These are phyloP conservation scores for Lachancea fermentati DNA, from an alignment of 805 yeast genomes.

Conservation along the genomic window DNA sequence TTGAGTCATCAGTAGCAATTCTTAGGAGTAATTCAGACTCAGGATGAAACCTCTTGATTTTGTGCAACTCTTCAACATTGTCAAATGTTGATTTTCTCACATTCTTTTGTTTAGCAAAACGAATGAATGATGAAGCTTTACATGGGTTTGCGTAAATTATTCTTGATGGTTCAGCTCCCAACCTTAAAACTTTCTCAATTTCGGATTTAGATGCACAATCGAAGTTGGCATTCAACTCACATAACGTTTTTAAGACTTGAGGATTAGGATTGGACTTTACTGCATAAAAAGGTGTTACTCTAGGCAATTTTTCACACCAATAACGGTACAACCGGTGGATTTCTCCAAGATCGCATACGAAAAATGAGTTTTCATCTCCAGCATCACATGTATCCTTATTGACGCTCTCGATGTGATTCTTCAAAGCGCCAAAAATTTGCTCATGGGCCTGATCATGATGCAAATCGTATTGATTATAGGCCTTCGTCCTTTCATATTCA, in stretches of 20 bases:
- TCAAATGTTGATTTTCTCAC: slow-evolving; percentile 84
- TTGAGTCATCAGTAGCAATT: slow-evolving; percentile 82
- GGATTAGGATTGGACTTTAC: slow-evolving; percentile 86
- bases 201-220: slow-evolving; percentile 93
- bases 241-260: slow-evolving; percentile 51
- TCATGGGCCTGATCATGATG: slow-evolving; percentile 32
- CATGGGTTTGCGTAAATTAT: slow-evolving; percentile 94
- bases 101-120: slow-evolving; percentile 53
- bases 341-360: slow-evolving; percentile 78
- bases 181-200: slow-evolving; percentile 55
- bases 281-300: slow-evolving; percentile 85
- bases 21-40: slow-evolving; percentile 66
- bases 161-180: slow-evolving; percentile 59
- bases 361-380: slow-evolving; percentile 82
- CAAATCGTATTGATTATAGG: no score
- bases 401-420: slow-evolving; percentile 37
- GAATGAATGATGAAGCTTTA: slow-evolving; percentile 75
- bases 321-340: slow-evolving; percentile 52
- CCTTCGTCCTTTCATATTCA: no score
- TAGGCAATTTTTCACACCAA: slow-evolving; percentile 65
- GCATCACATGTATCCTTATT: slow-evolving; percentile 58
- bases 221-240: slow-evolving; percentile 63
- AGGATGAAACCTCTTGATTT: slow-evolving; percentile 65
- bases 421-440: slow-evolving; percentile 37
- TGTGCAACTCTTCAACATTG: slow-evolving; percentile 76